These are phyloP conservation scores for Alternaria tenuissima DNA, from an alignment of 2,329 filamentous ascomycete species.

Conservation along the genomic window DNA sequence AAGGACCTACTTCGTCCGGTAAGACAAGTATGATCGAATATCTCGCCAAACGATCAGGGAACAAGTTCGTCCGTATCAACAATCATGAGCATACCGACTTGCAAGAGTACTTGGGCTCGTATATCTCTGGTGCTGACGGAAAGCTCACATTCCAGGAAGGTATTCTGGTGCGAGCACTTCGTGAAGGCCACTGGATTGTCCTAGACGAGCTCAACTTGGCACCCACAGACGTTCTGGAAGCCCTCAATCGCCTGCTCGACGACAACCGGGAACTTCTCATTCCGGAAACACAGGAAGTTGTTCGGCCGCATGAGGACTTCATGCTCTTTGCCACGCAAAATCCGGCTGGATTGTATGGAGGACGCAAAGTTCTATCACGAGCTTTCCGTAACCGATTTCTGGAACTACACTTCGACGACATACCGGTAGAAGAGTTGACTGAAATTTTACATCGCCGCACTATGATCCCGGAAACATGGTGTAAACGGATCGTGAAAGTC, in stretches of 20 bases:
- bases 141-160: constrained; percentile 92
- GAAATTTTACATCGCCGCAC: constrained; percentile 89
- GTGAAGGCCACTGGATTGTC: constrained; percentile 96
- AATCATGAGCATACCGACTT: constrained; percentile 99
- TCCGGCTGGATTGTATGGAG: constrained; percentile 92
- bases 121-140: constrained; percentile 85
- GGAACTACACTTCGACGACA: constrained; percentile 97
- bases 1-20: constrained; percentile 94
- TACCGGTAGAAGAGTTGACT: constrained; percentile 92
- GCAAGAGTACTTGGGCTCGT: constrained; percentile 96
- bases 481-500: constrained; percentile 86
- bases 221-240: constrained; percentile 95
- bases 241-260: constrained; percentile 91
- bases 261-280: constrained; percentile 96
- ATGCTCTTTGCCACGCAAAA: constrained; percentile 99
- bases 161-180: constrained; percentile 87
- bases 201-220: constrained; percentile 97
- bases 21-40: constrained; percentile 99
- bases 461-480: constrained; percentile 89
- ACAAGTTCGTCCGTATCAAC: constrained; percentile 98
- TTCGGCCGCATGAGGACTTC: constrained; percentile 91
- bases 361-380: constrained; percentile 88
- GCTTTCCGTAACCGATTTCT: constrained; percentile 97
- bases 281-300: constrained; percentile 93
- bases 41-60: constrained; percentile 93